Evolutionary conservation across 2,329 filamentous ascomycete species (phyloP).

Genomic region (Juglanconis oblonga): DNA sequence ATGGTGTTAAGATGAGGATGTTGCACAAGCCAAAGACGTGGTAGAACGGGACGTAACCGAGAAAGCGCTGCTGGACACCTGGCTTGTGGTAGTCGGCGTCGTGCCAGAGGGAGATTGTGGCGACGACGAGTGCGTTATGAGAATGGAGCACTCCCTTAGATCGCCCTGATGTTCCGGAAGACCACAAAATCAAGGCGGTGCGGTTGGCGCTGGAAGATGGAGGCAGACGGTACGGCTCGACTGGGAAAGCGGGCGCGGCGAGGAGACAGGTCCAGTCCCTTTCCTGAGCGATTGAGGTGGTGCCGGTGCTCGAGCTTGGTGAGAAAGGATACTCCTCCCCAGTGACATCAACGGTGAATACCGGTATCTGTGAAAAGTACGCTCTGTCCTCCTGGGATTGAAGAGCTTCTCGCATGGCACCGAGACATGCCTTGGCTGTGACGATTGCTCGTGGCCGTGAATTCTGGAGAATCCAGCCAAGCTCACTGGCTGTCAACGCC

Average conservation of each 20-base stretch:
- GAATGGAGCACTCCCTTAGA: conserved; percentile 74
- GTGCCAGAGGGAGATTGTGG: conserved; percentile 47
- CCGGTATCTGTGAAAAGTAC: conserved; percentile 46
- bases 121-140: conserved; percentile 63
- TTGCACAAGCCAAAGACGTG: conserved; percentile 60
- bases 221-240: conserved; percentile 30
- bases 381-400: conserved; percentile 29
- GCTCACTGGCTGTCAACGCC: conserved; percentile 36
- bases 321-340: conserved; percentile 31
- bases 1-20: conserved; percentile 55
- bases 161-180: conserved; percentile 65
- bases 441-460: conserved; percentile 36
- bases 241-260: conserved; percentile 44
- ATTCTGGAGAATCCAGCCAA: conserved; percentile 40
- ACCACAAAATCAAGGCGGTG: conserved; percentile 47
- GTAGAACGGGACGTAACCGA: conserved; percentile 70
- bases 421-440: conserved; percentile 30
- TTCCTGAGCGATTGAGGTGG: conserved; percentile 28
- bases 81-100: conserved; percentile 43
- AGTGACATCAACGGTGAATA: conserved; percentile 51
- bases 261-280: conserved; percentile 62
- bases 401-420: conserved; percentile 33
- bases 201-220: conserved; percentile 51
- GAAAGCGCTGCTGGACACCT: conserved; percentile 35
- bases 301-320: background rate